A percentile compares a stretch with the other conserved stretches of the same genome.
phyloP scores from a whole-genome alignment of 345 rosid genomes.

The Eucalyptus leucophloia region DNA sequence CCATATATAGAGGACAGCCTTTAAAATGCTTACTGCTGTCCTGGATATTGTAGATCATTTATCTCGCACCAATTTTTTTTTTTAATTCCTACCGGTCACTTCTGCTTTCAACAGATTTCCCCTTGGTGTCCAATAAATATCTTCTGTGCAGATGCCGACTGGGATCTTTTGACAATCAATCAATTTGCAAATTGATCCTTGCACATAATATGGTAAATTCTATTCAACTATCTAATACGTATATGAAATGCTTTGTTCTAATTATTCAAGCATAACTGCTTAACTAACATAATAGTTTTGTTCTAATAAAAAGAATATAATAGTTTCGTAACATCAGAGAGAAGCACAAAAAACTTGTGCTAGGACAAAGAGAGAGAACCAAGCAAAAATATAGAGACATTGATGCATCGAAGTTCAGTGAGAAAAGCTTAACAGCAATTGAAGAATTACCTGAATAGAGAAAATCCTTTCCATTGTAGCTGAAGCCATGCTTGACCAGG shows the following conservation, averaged over 20 bases:
- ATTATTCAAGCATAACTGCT: not conserved
- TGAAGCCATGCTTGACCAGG: conserved; percentile 64
- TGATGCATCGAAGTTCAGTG: not conserved
- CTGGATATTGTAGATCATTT: not conserved
- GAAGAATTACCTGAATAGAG: conserved; percentile 64
- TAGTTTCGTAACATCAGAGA: not conserved
- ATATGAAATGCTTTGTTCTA: not conserved
- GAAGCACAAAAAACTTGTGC: not conserved
- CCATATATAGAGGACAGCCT: not conserved
- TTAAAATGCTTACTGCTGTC: not conserved
- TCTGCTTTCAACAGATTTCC: not conserved
- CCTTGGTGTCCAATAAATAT: not conserved
- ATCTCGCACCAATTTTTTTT: not conserved
- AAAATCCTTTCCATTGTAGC: conserved; percentile 89
- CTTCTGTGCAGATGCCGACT: not conserved
- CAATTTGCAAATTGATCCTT: not conserved
- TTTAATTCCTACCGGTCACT: not conserved
- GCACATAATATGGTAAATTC: not conserved
- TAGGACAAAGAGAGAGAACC: not conserved
- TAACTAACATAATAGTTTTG: not conserved
- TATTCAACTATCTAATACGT: not conserved
- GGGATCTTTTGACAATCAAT: not conserved
- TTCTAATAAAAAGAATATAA: not conserved
- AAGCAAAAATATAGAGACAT: not conserved
- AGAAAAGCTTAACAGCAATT: not conserved